Evolutionary conservation across 257 asterid species (phyloP), one percentile per base, ranked within the genome.

Genomic region (Coffea eugenioides): DNA sequence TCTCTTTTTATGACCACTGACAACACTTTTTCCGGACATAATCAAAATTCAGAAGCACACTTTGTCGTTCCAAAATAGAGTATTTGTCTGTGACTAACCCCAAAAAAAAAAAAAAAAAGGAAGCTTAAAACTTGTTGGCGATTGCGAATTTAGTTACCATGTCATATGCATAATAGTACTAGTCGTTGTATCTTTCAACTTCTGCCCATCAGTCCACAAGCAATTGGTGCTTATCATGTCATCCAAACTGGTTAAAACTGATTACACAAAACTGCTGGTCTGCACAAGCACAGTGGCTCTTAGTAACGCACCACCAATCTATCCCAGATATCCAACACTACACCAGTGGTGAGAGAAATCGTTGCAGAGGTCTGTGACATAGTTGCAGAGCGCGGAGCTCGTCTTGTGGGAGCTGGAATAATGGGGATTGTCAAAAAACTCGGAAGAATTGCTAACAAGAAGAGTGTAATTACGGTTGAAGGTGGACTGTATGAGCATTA

Each of bases 321-420:
- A 69, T 82, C 23, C 67, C 87, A 92, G 96, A 93, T 93, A 71
- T 81, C 71, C 59, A 74, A 71, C 76, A 85, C 97, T 1, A 89
- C 86, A 6, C 89, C 92, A 39, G 67, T 82, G 84, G 91, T 78
- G 16, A 89, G 96, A 82, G 92, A 89, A 84, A 88, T 90, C 46
- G 88, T 93, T 2, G 77, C 89, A 2, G 96, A 93, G 86, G 85
- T 93, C 6, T 93, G 98, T 23, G 97, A 93, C 82, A 77, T 89
- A 20, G 98, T 92, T 34, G 94, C 94, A 43, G 96, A 92, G 64
- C 92, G 97, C 13, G 98, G 91, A 70, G 97, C 98, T 16, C 94
- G 98, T 11, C 90, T 93, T 0, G 96, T 91, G 9, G 98, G 96
- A 67, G 96, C 97, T 5, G 96, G 94, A 25, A 90, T 93, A 0